A percentile compares a stretch with the other conserved stretches of the same genome.
phyloP scores from a whole-genome alignment of 106 monocot species.

The Agapanthus africanus region DNA sequence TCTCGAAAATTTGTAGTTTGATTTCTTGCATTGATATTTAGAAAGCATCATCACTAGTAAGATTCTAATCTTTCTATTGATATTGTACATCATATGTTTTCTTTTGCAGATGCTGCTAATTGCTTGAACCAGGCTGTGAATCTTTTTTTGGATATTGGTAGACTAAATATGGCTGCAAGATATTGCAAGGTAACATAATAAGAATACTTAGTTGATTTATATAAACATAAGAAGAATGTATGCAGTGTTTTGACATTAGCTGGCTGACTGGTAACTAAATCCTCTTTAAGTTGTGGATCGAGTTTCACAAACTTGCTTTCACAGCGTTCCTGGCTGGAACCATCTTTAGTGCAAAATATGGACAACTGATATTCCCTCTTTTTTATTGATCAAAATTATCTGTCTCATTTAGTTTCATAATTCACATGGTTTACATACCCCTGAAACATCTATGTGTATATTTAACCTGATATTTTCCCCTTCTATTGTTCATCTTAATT shows the following conservation, averaged over 20 bases:
- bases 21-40: neutral
- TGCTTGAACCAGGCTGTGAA: conserved; percentile 61
- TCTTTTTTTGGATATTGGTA: conserved; percentile 77
- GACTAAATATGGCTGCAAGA: conserved; percentile 92
- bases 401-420: neutral
- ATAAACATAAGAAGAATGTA: neutral
- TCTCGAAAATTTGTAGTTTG: neutral
- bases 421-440: no score
- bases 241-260: neutral
- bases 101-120: conserved; percentile 61
- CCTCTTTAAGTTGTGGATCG: neutral
- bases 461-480: no score
- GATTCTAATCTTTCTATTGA: neutral
- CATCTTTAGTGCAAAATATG: neutral
- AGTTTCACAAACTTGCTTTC: neutral
- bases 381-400: neutral
- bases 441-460: no score
- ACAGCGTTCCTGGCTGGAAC: neutral
- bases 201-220: neutral
- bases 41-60: neutral
- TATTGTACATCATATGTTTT: neutral
- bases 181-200: conserved; percentile 64
- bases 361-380: neutral
- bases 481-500: no score
- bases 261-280: neutral